Percentiles rank a stretch among this genome's conserved stretches.
Conservation (phyloP, 768 basidiomycete species). For the Termitomyces sp. region DNA sequence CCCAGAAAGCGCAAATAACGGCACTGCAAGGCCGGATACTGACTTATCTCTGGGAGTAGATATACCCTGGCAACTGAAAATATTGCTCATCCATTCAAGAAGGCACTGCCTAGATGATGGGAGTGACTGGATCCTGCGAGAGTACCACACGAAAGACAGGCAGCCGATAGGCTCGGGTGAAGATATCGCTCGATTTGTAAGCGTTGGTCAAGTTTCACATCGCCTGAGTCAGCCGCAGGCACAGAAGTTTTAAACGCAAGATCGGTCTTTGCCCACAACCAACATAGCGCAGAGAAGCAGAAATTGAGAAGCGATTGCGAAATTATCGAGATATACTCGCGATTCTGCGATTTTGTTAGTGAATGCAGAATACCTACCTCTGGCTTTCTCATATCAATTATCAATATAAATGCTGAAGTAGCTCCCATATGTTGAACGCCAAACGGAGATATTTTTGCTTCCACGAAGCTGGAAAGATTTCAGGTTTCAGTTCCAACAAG, state of each 20-base stretch:
- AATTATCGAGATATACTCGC: too few species aligned
- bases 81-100: background rate
- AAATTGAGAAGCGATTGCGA: too few species aligned
- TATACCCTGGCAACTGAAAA: background rate
- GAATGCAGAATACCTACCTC: too few species aligned
- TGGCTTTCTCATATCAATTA: too few species aligned
- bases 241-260: too few species aligned
- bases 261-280: too few species aligned
- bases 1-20: background rate
- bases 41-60: background rate
- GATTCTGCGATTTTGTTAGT: too few species aligned
- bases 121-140: too few species aligned
- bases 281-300: too few species aligned
- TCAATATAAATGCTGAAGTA: too few species aligned
- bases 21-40: background rate
- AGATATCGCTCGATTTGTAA: background rate
- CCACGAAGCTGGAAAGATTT: background rate
- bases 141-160: background rate
- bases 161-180: background rate
- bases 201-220: background rate
- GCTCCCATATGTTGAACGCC: background rate
- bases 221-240: too few species aligned
- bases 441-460: background rate
- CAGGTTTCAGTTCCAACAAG: background rate
- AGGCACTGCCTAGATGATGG: background rate